phyloP scores from a whole-genome alignment of 2,329 filamentous ascomycete species.

The Sporothrix variecibatus region DNA sequence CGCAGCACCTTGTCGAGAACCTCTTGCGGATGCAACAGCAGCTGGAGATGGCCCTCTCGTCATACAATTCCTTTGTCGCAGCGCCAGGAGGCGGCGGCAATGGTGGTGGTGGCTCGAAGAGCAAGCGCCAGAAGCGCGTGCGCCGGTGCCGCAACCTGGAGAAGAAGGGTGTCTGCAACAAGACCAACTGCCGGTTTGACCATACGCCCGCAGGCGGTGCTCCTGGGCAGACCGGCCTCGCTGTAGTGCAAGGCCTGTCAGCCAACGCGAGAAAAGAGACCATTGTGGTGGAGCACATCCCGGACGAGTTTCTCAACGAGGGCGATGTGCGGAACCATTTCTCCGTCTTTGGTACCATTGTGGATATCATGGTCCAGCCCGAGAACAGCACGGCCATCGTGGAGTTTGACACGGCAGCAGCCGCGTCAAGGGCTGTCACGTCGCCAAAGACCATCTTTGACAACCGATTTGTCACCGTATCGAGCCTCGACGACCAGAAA shows the following conservation, averaged over 20 bases:
- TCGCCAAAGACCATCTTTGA: constrained; percentile 82
- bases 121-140: constrained; percentile 40
- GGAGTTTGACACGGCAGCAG: constrained; percentile 65
- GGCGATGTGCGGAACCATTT: constrained; percentile 69
- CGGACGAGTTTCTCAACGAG: constrained; percentile 68
- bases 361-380: constrained; percentile 64
- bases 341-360: constrained; percentile 67
- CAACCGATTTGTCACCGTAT: constrained; percentile 83
- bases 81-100: constrained; percentile 24
- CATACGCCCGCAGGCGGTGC: constrained; percentile 45
- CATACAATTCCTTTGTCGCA: constrained; percentile 33
- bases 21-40: constrained; percentile 60
- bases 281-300: constrained; percentile 77
- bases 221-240: background rate
- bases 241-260: constrained; percentile 50
- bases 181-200: constrained; percentile 69
- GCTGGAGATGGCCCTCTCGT: constrained; percentile 50
- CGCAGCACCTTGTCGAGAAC: constrained; percentile 56
- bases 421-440: constrained; percentile 69
- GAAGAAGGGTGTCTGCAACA: constrained; percentile 69
- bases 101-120: background rate
- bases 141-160: constrained; percentile 70
- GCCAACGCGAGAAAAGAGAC: constrained; percentile 62
- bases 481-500: constrained; percentile 66
- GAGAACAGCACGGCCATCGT: constrained; percentile 69